These are phyloP conservation scores for Venturiaceae sp. DNA, from an alignment of 2,329 filamentous ascomycete species.

Conservation along the genomic window DNA sequence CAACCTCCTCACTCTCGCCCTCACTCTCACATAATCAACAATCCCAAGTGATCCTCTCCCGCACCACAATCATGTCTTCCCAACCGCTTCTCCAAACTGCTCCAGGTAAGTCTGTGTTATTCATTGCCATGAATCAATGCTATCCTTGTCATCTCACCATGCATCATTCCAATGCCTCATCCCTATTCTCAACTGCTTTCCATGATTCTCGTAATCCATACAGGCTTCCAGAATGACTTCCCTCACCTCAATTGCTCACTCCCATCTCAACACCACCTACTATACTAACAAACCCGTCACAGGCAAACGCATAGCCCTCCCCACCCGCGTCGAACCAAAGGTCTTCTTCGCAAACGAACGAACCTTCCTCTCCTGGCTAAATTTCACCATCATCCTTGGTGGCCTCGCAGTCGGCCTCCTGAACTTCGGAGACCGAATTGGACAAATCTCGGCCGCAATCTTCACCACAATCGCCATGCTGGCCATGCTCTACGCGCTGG, in stretches of 20 bases:
- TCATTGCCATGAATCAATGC: neutral
- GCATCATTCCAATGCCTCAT: neutral
- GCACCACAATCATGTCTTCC: conserved; percentile 61
- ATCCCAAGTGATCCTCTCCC: neutral
- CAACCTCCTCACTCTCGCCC: neutral
- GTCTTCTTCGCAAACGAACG: conserved; percentile 99
- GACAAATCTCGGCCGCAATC: conserved; percentile 85
- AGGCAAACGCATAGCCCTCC: conserved; percentile 98
- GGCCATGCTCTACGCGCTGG: conserved; percentile 88
- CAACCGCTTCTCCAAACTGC: conserved; percentile 93
- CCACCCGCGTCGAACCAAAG: conserved; percentile 96
- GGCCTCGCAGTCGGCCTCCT: conserved; percentile 93
- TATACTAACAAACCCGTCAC: conserved; percentile 7
- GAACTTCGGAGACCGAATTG: conserved; percentile 92
- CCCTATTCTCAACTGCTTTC: too few species aligned
- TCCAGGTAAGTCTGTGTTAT: conserved; percentile 52
- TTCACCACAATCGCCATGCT: conserved; percentile 93
- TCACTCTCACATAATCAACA: too few species aligned
- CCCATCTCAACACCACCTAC: too few species aligned
- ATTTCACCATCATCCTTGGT: conserved; percentile 97
- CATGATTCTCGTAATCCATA: too few species aligned
- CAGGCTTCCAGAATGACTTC: neutral
- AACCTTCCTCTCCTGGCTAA: conserved; percentile 98
- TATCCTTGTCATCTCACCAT: neutral
- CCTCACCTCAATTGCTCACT: neutral